These are phyloP conservation scores for Tubosaeta sp. DNA, from an alignment of 768 basidiomycete species.

Conservation along the genomic window DNA sequence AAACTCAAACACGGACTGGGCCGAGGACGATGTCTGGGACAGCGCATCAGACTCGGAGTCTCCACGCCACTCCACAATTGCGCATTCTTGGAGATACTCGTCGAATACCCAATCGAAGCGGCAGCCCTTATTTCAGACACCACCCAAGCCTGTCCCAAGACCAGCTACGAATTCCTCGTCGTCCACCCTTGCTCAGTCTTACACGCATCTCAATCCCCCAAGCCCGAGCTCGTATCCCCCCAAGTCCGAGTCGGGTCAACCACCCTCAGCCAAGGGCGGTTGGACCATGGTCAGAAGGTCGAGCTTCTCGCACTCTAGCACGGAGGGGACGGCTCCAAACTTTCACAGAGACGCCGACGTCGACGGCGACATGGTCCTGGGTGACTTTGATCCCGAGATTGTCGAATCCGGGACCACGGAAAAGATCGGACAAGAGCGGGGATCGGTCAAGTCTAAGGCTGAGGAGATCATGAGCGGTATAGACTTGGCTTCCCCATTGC, in stretches of 20 bases:
- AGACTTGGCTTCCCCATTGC: slow-evolving; percentile 14
- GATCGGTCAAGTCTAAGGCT: slow-evolving; percentile 59
- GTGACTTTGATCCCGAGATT: slow-evolving; percentile 66
- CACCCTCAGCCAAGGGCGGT: slow-evolving; percentile 48
- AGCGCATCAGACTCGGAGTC: slow-evolving; percentile 77
- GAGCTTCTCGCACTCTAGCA: slow-evolving; percentile 23
- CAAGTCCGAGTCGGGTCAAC: slow-evolving; percentile 38
- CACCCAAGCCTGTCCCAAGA: slow-evolving; percentile 56
- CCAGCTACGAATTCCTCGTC: slow-evolving; percentile 49
- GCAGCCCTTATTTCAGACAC: slow-evolving; percentile 32
- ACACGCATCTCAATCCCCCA: slow-evolving; percentile 74
- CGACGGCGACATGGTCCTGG: slow-evolving; percentile 73
- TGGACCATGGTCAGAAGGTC: slow-evolving; percentile 73
- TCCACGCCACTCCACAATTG: slow-evolving; percentile 49
- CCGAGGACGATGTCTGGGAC: slow-evolving; percentile 88
- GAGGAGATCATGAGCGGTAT: slow-evolving; percentile 77
- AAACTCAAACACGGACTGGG: slow-evolving; percentile 58
- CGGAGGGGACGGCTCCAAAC: slow-evolving; percentile 22
- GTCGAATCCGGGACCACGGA: slow-evolving; percentile 27
- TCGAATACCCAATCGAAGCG: slow-evolving; percentile 21
- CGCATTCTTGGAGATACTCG: slow-evolving; percentile 42
- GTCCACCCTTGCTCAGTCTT: slow-evolving; percentile 72
- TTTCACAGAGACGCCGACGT: slow-evolving; percentile 54
- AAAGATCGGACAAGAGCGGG: slow-evolving; percentile 44
- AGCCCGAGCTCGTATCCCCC: slow-evolving; percentile 74